Base-by-base conservation (phyloP, 257 asterid genomes). In the Nicotiana undulata region DNA sequence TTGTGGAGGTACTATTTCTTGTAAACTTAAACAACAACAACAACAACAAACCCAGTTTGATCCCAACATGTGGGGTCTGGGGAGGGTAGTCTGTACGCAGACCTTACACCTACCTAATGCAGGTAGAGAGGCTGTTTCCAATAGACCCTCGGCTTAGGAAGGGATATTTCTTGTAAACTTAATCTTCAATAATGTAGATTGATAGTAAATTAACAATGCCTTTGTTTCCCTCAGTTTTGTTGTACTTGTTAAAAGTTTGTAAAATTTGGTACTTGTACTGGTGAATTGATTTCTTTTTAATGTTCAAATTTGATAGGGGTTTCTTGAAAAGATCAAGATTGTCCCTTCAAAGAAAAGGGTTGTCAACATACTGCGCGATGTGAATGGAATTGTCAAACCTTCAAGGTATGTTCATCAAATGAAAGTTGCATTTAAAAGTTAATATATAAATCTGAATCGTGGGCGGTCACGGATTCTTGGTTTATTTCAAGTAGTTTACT, bases 381-480 rank as follows among this genome's bases (percentile, higher is more conserved):
- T 91, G 81, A 91, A 89, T 28, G 98, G 99, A 68, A 86, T 90
- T 31, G 83, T 94, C 64, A 94, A 88, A 81, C 98, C 99, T 53
- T 92, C 97, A 55, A 94, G 99, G 99, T 92, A 83, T 53, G 92
- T 84, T 80, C 75, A 4, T 79, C 20, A 63, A 29, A 31, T 13
- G 32, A 40, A 85, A 26, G 70, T 22, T 24, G 11, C 55, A 53
- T 17, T 24, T 29, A 77, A 51, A 40, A 31, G 44, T 51, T 76
- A 18, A 18, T 32, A 31, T 20, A 29, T 29, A 32, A 63, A 6
- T 72, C 9, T 63, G 0, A 60, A 20, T 7, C 6, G 4, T 81
- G 61, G 46, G 34, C n/a, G 4, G 53, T 46, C 44, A 29, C 26
- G 37, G 78, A 46, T 44, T 59, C 32, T 60, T 51, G 81, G 31